Evolutionary conservation across 2,329 filamentous ascomycete genomes (phyloP).

Genomic region (Penicillium sp.): DNA sequence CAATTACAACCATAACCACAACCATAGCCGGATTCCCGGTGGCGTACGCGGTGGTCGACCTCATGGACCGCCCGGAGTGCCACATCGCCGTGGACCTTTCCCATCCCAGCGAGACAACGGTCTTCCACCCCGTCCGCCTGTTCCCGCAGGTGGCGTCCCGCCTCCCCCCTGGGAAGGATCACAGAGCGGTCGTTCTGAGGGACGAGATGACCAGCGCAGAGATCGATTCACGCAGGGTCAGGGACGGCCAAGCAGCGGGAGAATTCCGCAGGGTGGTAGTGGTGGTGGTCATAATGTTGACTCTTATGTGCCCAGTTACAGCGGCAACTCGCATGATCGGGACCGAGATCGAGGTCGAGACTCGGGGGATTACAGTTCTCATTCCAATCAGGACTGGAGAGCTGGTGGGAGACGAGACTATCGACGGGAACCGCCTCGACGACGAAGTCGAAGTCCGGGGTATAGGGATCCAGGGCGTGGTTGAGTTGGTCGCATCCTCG

Average conservation of each 20-base stretch:
- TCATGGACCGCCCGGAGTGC: constrained; percentile 21
- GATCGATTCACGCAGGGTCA: constrained; percentile 24
- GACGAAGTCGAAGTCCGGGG: constrained; percentile 33
- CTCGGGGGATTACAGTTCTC: constrained; percentile 16
- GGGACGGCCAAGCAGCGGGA: constrained; percentile 16
- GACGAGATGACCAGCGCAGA: constrained; percentile 25
- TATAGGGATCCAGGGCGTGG: constrained; percentile 23
- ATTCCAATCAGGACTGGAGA: constrained; percentile 20
- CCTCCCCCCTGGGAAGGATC: constrained; percentile 26
- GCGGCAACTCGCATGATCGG: constrained; percentile 19
- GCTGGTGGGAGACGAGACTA: constrained; percentile 23
- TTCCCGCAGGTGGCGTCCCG: constrained; percentile 9
- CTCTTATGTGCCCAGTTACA: constrained; percentile 36
- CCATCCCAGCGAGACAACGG: constrained; percentile 27
- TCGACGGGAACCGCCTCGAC: constrained; percentile 24
- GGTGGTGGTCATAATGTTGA: constrained; percentile 20
- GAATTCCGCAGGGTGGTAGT: constrained; percentile 13
- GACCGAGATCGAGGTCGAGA: constrained; percentile 11
- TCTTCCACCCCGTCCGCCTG: constrained; percentile 35
- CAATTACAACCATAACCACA: constrained; percentile 15
- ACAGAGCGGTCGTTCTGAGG: constrained; percentile 23
- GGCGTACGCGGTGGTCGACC: constrained; percentile 26
- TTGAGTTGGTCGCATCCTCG: constrained; percentile 6
- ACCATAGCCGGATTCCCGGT: constrained; percentile 29
- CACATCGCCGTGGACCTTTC: constrained; percentile 23